Conservation (phyloP, 805 yeast species). For the Candida takata region DNA sequence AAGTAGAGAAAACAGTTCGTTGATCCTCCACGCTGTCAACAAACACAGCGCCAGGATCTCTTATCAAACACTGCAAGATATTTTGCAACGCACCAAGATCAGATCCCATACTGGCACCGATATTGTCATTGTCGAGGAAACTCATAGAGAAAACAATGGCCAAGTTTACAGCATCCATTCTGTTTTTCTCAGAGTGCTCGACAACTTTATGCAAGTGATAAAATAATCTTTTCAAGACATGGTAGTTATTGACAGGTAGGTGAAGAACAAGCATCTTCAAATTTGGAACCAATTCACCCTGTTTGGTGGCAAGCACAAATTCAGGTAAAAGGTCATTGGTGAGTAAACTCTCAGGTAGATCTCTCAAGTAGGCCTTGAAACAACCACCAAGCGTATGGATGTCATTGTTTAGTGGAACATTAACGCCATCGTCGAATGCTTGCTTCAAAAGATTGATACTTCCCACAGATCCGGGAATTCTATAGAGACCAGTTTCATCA, state of each 20-base stretch:
- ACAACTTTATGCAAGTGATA: conserved; percentile 67
- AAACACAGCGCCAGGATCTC: conserved; percentile 29
- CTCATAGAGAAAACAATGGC: conserved; percentile 83
- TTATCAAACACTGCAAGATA: conserved; percentile 43
- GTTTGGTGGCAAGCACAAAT: conserved; percentile 37
- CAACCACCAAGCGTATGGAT: conserved; percentile 85
- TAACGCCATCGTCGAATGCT: conserved; percentile 46
- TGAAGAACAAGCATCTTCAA: conserved; percentile 28
- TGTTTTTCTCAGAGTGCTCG: conserved; percentile 58
- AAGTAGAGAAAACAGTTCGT: conserved; percentile 5
- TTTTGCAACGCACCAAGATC: conserved; percentile 48
- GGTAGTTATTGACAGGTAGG: conserved; percentile 62
- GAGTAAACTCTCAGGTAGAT: conserved; percentile 77
- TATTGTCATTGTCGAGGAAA: conserved; percentile 39
- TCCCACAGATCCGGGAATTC: conserved; percentile 61
- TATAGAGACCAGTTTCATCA: conserved; percentile 85
- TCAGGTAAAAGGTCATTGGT: conserved; percentile 58
- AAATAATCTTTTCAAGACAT: conserved; percentile 58
- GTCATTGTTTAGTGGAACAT: conserved; percentile 42
- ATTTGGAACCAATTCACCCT: conserved; percentile 27
- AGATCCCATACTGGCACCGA: conserved; percentile 39
- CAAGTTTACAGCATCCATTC: conserved; percentile 83
- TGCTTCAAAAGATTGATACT: conserved; percentile 46
- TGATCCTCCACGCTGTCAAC: conserved; percentile 7
- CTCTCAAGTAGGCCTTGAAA: conserved; percentile 76